Conservation (phyloP, 1,139 yeast species). For the Groenewaldozyma auringiensis region DNA sequence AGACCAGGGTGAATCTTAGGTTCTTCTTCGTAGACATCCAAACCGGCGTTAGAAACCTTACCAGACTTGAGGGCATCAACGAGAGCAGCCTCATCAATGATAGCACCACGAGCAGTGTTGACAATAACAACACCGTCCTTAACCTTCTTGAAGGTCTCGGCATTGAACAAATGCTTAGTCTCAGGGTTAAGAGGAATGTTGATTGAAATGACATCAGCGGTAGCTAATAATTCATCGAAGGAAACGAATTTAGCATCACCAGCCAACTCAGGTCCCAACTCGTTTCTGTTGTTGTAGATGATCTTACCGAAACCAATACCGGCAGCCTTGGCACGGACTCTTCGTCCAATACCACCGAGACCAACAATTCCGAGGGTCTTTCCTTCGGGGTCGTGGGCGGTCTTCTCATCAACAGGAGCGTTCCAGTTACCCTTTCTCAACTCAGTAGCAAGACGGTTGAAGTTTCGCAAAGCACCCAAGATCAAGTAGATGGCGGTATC, state of each 20-base stretch:
- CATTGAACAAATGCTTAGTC: conserved; percentile 50
- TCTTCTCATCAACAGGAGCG: conserved; percentile 23
- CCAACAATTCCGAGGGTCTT: conserved; percentile 67
- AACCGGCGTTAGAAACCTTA: conserved; percentile 45
- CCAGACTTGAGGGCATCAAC: conserved; percentile 58
- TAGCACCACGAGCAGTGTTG: conserved; percentile 64
- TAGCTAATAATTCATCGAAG: conserved; percentile 48
- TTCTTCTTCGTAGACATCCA: conserved; percentile 83
- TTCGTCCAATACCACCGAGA: conserved; percentile 77
- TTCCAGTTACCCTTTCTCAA: conserved; percentile 34
- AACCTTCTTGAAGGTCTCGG: conserved; percentile 47
- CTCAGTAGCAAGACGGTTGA: conserved; percentile 33
- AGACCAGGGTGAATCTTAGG: conserved; percentile 42
- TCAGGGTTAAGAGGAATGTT: conserved; percentile 53
- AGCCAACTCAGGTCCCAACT: conserved; percentile 47
- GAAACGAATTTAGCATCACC: conserved; percentile 44
- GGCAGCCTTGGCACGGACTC: conserved; percentile 54
- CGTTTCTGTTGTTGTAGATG: conserved; percentile 55
- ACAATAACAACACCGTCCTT: conserved; percentile 62
- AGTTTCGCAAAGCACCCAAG: conserved; percentile 55
- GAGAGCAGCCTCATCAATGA: conserved; percentile 60
- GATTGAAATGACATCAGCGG: conserved; percentile 53
- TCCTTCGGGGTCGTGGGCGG: conserved; percentile 48
- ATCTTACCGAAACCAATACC: conserved; percentile 58
- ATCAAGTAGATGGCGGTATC: conserved; percentile 56